Conservation (phyloP, 2,329 filamentous ascomycete genomes). For the Cordyceps cateniannulata region DNA sequence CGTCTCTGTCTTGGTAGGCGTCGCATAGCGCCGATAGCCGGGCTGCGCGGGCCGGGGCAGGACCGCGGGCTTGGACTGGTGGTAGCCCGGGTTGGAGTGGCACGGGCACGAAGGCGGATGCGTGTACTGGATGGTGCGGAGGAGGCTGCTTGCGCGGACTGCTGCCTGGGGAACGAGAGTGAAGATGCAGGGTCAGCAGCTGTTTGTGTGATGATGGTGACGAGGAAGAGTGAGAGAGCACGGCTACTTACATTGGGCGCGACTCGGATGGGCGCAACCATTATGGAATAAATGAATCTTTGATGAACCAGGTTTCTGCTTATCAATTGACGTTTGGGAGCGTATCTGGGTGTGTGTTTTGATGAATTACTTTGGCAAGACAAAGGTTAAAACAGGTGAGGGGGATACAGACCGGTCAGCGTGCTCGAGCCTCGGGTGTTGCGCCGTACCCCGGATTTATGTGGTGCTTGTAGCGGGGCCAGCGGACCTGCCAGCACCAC, state of each 20-base stretch:
- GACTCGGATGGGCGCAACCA: slow-evolving; percentile 23
- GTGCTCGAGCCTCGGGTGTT: slow-evolving; percentile 7
- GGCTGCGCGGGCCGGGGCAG: slow-evolving; percentile 36
- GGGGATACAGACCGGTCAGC: not conserved
- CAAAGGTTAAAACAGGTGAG: not conserved
- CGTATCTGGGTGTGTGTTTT: not conserved
- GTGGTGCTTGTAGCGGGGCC: not conserved
- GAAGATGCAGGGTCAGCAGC: not conserved
- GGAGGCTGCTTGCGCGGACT: slow-evolving; percentile 61
- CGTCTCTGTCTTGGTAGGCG: slow-evolving; percentile 53
- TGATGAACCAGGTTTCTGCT: too few relatives aligned
- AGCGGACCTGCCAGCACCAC: not conserved
- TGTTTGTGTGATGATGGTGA: too few relatives aligned
- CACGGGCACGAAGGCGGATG: slow-evolving; percentile 87
- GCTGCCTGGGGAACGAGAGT: slow-evolving; percentile 39
- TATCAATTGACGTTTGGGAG: not conserved
- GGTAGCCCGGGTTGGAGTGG: slow-evolving; percentile 80
- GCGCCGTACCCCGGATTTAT: slow-evolving; percentile 12
- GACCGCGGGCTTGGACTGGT: slow-evolving; percentile 57
- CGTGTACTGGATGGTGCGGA: slow-evolving; percentile 85
- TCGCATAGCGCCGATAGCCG: slow-evolving; percentile 54
- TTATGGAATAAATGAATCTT: not conserved
- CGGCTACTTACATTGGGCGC: slow-evolving; percentile 29
- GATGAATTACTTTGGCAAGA: not conserved
- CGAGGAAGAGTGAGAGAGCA: not conserved